Evolutionary conservation across 2,329 filamentous ascomycete genomes (phyloP).

Genomic region (Mariannaea sp.): DNA sequence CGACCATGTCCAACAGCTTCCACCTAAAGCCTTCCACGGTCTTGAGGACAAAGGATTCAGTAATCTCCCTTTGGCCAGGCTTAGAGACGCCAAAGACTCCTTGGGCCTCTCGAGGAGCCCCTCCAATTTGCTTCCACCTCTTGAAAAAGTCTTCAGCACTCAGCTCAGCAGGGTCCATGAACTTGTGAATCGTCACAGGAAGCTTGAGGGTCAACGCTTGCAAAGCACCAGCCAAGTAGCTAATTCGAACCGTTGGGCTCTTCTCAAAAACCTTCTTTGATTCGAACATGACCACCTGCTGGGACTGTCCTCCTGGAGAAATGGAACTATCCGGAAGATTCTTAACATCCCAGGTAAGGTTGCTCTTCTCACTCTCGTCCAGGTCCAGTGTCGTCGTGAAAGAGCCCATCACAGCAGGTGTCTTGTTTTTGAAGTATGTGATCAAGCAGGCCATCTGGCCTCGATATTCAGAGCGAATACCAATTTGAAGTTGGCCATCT

Average conservation of each 20-base stretch:
- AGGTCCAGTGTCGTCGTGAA: constrained; percentile 95
- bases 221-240: constrained; percentile 89
- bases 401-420: constrained; percentile 79
- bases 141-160: constrained; percentile 96
- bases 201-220: constrained; percentile 92
- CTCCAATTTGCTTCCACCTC: constrained; percentile 98
- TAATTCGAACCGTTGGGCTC: constrained; percentile 89
- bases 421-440: constrained; percentile 95
- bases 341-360: constrained; percentile 85
- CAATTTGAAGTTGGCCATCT: constrained; percentile 91
- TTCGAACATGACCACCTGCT: constrained; percentile 95
- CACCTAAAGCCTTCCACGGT: constrained; percentile 86
- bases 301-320: constrained; percentile 74
- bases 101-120: constrained; percentile 83
- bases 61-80: constrained; percentile 65
- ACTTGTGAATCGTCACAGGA: constrained; percentile 88
- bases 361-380: constrained; percentile 65
- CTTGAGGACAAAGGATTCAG: constrained; percentile 70
- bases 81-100: constrained; percentile 73
- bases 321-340: constrained; percentile 85
- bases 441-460: constrained; percentile 96
- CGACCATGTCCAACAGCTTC: constrained; percentile 83
- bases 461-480: constrained; percentile 90
- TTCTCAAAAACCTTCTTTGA: constrained; percentile 80
- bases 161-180: constrained; percentile 91